Evolutionary conservation across 1,139 yeast species (phyloP).

Genomic region (Ashbya aceris): DNA sequence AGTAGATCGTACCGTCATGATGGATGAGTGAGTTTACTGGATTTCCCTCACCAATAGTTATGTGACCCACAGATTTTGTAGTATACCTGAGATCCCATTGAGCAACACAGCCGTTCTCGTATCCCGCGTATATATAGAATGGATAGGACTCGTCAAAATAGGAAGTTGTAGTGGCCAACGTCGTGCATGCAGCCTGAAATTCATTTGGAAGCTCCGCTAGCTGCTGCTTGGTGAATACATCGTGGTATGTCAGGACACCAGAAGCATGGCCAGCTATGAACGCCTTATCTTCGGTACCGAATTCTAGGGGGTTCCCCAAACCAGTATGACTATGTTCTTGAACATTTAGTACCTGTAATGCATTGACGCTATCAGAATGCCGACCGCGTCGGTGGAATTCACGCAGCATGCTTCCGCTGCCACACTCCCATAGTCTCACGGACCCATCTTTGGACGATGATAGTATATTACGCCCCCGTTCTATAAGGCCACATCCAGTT

Average conservation of each 20-base stretch:
- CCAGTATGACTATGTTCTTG: not conserved
- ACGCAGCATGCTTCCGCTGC: slow-evolving; percentile 39
- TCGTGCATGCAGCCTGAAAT: slow-evolving; percentile 15
- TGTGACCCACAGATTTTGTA: slow-evolving; percentile 11
- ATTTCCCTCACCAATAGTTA: slow-evolving; percentile 10
- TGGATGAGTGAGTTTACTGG: slow-evolving; percentile 1
- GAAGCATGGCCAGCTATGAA: slow-evolving; percentile 42
- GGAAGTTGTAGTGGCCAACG: slow-evolving; percentile 17
- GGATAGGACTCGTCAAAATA: not conserved
- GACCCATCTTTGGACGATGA: slow-evolving; percentile 46
- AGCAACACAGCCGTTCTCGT: slow-evolving; percentile 38
- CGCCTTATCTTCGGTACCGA: slow-evolving; percentile 34
- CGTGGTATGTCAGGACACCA: slow-evolving; percentile 38
- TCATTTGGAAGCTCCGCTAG: slow-evolving; percentile 15
- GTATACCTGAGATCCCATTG: slow-evolving; percentile 33
- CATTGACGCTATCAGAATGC: slow-evolving; percentile 31
- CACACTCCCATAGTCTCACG: slow-evolving; percentile 60
- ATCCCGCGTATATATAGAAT: slow-evolving; percentile 34
- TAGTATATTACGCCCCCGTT: slow-evolving; percentile 56
- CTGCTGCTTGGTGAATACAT: slow-evolving; percentile 26
- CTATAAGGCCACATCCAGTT: slow-evolving; percentile 42
- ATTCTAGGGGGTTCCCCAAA: slow-evolving; percentile 25
- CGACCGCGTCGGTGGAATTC: slow-evolving; percentile 33
- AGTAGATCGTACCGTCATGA: not conserved
- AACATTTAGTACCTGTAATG: slow-evolving; percentile 9